A percentile compares a stretch with the other conserved stretches of the same genome.
These are phyloP conservation scores for Hortiboletus campestris DNA, from an alignment of 768 basidiomycete genomes.

Conservation along the genomic window DNA sequence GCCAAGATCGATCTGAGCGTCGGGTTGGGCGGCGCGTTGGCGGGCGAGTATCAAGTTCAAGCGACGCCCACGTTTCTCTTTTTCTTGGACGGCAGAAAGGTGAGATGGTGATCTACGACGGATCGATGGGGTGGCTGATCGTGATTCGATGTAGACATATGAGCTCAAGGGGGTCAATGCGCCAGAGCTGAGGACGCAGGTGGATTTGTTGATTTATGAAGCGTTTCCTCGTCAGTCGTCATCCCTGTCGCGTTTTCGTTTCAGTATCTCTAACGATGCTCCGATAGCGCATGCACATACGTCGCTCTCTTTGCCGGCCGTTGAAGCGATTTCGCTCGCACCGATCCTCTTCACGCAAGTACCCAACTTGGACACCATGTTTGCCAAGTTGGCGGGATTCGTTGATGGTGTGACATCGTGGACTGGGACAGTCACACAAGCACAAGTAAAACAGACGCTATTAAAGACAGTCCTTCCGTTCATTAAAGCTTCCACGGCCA, in stretches of 20 bases:
- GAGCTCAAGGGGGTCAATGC: conserved; percentile 74
- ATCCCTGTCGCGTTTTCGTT: not conserved
- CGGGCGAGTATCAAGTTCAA: conserved; percentile 58
- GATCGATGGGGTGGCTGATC: not conserved
- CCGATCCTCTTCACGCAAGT: conserved; percentile 77
- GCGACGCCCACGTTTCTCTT: conserved; percentile 91
- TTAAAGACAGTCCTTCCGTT: conserved; percentile 53
- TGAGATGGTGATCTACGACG: conserved; percentile 26
- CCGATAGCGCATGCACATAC: conserved; percentile 72
- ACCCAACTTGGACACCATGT: conserved; percentile 64
- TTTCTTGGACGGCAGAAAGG: conserved; percentile 76
- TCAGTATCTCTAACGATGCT: not conserved
- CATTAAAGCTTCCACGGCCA: conserved; percentile 53
- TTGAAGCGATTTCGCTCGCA: conserved; percentile 62
- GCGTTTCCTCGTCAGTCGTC: conserved; percentile 73
- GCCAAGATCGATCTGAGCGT: conserved; percentile 81
- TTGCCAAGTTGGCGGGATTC: conserved; percentile 59
- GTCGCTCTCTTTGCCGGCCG: conserved; percentile 53
- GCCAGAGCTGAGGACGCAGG: conserved; percentile 66
- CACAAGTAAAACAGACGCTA: conserved; percentile 51
- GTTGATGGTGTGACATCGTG: conserved; percentile 48
- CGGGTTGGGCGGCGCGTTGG: conserved; percentile 61
- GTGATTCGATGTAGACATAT: conserved; percentile 43
- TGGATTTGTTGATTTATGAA: conserved; percentile 70
- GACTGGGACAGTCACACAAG: conserved; percentile 28